These are phyloP conservation scores for Rozella allomycis DNA, from an alignment of 371 early-diverging fungal species.

Conservation along the genomic window DNA sequence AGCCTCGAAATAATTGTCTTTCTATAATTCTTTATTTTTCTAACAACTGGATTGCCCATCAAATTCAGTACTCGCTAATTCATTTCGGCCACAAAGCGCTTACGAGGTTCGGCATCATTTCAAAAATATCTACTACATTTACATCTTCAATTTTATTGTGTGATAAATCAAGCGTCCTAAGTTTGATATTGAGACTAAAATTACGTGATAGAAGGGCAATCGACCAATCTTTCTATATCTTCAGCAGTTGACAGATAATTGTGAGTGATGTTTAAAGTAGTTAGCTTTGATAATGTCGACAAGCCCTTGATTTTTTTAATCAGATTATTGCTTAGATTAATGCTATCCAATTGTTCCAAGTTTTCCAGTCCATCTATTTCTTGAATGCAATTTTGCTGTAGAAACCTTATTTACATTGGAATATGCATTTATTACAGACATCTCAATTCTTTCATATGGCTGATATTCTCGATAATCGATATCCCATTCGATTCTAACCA, in stretches of 20 bases:
- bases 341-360: conserved; percentile 18
- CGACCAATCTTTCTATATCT: conserved; percentile 9
- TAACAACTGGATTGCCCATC: conserved; percentile 23
- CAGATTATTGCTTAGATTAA: conserved; percentile 25
- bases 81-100: neutral
- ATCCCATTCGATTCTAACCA: conserved; percentile 37
- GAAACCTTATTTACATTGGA: conserved; percentile 8
- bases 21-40: conserved; percentile 22
- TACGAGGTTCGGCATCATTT: conserved; percentile 22
- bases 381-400: conserved; percentile 27
- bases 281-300: conserved; percentile 6
- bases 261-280: conserved; percentile 18
- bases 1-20: conserved; percentile 10
- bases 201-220: conserved; percentile 12
- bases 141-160: conserved; percentile 25
- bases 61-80: conserved; percentile 24
- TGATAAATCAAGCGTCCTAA: conserved; percentile 19
- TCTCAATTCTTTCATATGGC: conserved; percentile 10
- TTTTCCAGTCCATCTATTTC: conserved; percentile 11
- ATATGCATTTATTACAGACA: conserved; percentile 13
- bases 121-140: conserved; percentile 16
- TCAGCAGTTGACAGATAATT: conserved; percentile 18
- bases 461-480: conserved; percentile 13
- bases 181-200: neutral
- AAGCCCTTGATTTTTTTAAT: conserved; percentile 13